Percentiles rank a stretch among this genome's conserved stretches.
Evolutionary conservation across 495 filamentous ascomycete species (phyloP).

Genomic region (Jackrogersella multiformis): DNA sequence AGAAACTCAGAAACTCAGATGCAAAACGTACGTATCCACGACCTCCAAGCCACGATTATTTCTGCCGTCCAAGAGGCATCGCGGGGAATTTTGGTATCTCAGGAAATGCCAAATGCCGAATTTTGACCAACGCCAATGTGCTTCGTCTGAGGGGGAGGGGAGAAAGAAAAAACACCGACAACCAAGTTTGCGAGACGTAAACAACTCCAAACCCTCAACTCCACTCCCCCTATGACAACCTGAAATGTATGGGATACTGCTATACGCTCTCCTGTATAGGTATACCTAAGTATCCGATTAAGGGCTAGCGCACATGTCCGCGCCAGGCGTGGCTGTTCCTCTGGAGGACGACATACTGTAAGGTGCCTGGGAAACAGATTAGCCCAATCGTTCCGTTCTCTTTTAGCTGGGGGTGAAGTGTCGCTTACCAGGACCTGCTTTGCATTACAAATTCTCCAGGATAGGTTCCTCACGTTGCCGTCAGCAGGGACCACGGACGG

Average conservation of each 20-base stretch:
- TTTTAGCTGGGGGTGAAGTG: neutral
- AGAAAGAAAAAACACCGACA: neutral
- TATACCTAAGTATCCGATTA: neutral
- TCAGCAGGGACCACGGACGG: slow-evolving; percentile 92
- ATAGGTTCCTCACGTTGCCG: slow-evolving; percentile 88
- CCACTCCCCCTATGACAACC: too few species aligned
- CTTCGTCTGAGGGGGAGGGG: neutral
- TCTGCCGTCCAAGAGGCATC: neutral
- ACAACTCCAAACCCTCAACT: too few species aligned
- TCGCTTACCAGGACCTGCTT: slow-evolving; percentile 89
- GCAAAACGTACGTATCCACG: neutral
- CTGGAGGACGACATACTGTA: slow-evolving; percentile 71
- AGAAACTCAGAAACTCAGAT: too few species aligned
- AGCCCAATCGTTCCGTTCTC: slow-evolving; percentile 12
- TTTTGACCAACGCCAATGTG: neutral
- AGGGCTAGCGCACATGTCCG: slow-evolving; percentile 35
- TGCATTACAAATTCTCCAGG: slow-evolving; percentile 95
- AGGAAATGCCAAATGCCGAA: slow-evolving; percentile 7
- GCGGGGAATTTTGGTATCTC: slow-evolving; percentile 16
- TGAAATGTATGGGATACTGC: too few species aligned
- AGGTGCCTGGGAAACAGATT: slow-evolving; percentile 59
- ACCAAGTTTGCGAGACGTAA: neutral
- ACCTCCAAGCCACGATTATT: neutral
- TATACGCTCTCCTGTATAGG: neutral
- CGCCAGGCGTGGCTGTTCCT: slow-evolving; percentile 62